These are phyloP conservation scores for Camellia sinensis DNA, from an alignment of 148 eudicot species.

Conservation along the genomic window DNA sequence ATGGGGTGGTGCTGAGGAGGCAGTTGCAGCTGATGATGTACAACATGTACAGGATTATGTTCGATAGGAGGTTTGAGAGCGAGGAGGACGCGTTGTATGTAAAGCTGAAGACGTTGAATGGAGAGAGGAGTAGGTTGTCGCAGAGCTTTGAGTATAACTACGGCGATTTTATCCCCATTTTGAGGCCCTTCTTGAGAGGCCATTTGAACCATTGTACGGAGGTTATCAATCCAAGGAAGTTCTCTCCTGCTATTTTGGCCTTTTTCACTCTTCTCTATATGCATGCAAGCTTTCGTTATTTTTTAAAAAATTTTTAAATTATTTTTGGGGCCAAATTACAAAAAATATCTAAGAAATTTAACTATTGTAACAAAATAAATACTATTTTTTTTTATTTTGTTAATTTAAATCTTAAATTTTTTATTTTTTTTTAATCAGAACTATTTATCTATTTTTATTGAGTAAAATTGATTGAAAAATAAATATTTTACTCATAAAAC, in stretches of 20 bases:
- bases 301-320: too few species aligned
- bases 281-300: too few species aligned
- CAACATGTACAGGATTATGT: constrained; percentile 73
- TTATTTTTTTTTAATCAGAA: too few species aligned
- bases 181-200: constrained; percentile 68
- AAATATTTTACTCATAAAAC: too few species aligned
- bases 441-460: too few species aligned
- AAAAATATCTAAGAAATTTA: too few species aligned
- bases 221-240: constrained; percentile 68
- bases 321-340: too few species aligned
- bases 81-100: constrained; percentile 56
- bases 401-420: too few species aligned
- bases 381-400: too few species aligned
- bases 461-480: too few species aligned
- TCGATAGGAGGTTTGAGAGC: constrained; percentile 59
- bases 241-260: neutral
- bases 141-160: constrained; percentile 83
- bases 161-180: constrained; percentile 73
- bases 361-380: too few species aligned
- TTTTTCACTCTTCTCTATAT: too few species aligned
- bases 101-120: constrained; percentile 63
- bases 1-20: constrained; percentile 52
- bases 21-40: constrained; percentile 71
- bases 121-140: constrained; percentile 66
- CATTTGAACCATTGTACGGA: constrained; percentile 59